Base-by-base conservation (phyloP, 2,329 filamentous ascomycete genomes). In the Penicillium polonicum region DNA sequence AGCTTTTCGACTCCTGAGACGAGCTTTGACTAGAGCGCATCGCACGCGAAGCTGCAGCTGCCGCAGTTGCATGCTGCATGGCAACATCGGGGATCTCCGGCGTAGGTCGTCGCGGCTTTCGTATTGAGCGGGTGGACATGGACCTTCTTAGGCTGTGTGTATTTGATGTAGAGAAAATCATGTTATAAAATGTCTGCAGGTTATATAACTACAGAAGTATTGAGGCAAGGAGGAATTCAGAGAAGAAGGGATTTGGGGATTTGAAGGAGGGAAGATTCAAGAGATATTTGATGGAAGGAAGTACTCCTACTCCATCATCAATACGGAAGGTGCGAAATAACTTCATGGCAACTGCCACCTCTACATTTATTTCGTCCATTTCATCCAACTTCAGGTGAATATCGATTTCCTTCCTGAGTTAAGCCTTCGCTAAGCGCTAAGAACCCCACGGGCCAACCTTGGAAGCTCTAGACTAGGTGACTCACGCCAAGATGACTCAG, bases 31-130 rank as follows among this genome's bases (percentile, higher is more conserved):
- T 68, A 2, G 72, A 73, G 29, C 74, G 69, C 76, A 79, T 79
- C 36, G 77, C 77, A 17, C 69, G 65, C 15, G 74, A 74, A 8
- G 77, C 77, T 43, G 77, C 77, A n/a, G 73, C 71, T 9, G 73
- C 68, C 2, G 53, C 53, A 1, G 33, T 36, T 19, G 76, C 76
- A 60, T 76, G 75, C 17, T 64, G 55, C 44, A 67, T 70, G 46
- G 68, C 68, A 6, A 68, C 48, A 10, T 72, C 69, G 9, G 70
- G 61, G 50, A 74, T 68, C 21, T 73, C 70, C 10, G 64, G 61
- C 35, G 29, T 63, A 49, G 42, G 65, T 55, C 49, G 65, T 38
- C 67, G 69, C 33, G 62, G 61, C 55, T 63, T 70, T 35, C 70
- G 70, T 45, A 77, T 70, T 8, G 75, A 77, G 48, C 72, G 72